phyloP scores from a whole-genome alignment of 352 stramenopile species.

The Phytopythium montanum region DNA sequence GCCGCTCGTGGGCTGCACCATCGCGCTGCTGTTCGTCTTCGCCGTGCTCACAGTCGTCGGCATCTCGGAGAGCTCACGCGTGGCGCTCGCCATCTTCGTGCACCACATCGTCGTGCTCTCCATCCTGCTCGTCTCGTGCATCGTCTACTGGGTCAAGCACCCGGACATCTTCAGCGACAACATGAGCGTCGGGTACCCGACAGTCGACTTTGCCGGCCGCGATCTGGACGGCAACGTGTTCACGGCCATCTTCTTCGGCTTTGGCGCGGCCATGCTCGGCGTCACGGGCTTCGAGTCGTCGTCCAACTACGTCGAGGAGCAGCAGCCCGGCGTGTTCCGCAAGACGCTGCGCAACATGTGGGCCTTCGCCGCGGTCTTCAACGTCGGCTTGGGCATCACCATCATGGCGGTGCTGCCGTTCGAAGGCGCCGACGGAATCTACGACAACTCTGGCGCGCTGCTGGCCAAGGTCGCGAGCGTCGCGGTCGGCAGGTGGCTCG shows the following conservation, averaged over 20 bases:
- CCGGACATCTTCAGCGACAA: too few species aligned
- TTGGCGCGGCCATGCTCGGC: conserved; percentile 84
- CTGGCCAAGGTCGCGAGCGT: conserved; percentile 68
- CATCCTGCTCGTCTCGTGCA: conserved; percentile 56
- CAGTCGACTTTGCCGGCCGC: conserved; percentile 36
- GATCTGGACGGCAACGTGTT: conserved; percentile 37
- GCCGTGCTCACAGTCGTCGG: conserved; percentile 80
- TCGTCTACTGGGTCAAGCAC: conserved; percentile 64
- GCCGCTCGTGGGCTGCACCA: conserved; percentile 33
- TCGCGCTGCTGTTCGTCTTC: conserved; percentile 77
- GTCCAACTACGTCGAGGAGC: conserved; percentile 90
- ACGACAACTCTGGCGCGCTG: conserved; percentile 28
- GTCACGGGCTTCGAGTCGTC: conserved; percentile 91
- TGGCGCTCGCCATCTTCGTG: conserved; percentile 85
- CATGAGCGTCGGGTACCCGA: conserved; percentile 39
- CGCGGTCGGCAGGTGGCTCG: conserved; percentile 48
- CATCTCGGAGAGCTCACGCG: conserved; percentile 81
- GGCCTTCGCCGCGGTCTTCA: conserved; percentile 83
- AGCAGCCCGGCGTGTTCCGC: conserved; percentile 79
- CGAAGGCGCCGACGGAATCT: conserved; percentile 66
- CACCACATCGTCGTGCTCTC: conserved; percentile 77
- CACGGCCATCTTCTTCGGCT: conserved; percentile 77
- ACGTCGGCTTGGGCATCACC: conserved; percentile 83
- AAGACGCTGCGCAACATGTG: conserved; percentile 85
- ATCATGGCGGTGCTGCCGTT: conserved; percentile 80